Conservation (phyloP, 441 rosid species). For the Rhodomyrtus psidioides region DNA sequence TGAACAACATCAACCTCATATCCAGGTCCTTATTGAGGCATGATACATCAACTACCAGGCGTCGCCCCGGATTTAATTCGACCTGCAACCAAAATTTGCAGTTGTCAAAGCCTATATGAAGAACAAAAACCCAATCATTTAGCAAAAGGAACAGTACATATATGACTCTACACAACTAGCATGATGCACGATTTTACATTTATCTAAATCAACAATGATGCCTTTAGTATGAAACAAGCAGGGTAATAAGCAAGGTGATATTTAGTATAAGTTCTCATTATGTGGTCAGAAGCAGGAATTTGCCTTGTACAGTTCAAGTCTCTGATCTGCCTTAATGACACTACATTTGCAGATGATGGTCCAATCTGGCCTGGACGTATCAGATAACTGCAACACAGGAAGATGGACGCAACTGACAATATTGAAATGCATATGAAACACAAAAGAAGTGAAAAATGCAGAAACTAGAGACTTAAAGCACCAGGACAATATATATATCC, state of each 20-base stretch:
- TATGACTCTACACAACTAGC: background rate
- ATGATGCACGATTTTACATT: background rate
- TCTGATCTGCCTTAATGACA: slow-evolving; percentile 15
- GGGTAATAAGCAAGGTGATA: too few relatives aligned
- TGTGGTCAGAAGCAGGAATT: background rate
- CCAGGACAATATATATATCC: background rate
- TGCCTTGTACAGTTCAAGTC: slow-evolving; percentile 32
- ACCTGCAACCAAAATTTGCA: background rate
- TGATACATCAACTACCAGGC: background rate
- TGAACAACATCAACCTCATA: background rate
- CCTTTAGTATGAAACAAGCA: background rate
- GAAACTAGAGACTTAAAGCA: background rate
- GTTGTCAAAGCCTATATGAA: background rate
- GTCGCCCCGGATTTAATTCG: background rate
- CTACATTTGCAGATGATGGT: slow-evolving; percentile 14
- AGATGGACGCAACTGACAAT: background rate
- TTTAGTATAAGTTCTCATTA: background rate
- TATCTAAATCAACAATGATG: background rate
- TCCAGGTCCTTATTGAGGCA: background rate
- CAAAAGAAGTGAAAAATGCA: background rate
- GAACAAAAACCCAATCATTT: background rate
- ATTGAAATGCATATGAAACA: background rate
- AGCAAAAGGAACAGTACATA: background rate
- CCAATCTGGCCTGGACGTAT: slow-evolving; percentile 28
- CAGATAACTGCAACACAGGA: slow-evolving; percentile 34